Conservation (phyloP, 2,329 filamentous ascomycete species). For the Zasmidium citrigriseum region DNA sequence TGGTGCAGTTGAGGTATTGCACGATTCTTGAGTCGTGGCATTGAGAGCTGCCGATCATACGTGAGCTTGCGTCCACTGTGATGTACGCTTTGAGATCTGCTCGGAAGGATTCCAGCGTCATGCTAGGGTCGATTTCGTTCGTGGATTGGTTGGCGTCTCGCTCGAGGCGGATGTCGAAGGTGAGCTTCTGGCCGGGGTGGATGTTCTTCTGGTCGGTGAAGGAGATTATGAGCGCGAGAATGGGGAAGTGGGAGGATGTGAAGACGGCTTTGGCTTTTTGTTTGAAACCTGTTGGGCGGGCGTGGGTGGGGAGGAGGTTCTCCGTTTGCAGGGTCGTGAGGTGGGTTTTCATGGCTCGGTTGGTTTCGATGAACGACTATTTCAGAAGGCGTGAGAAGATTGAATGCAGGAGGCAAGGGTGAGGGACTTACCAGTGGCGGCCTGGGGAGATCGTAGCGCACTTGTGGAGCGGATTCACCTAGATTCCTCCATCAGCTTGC, state of each 20-base stretch:
- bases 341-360: conserved; percentile 8
- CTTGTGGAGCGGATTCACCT: background rate
- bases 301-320: conserved; percentile 21
- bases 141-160: conserved; percentile 13
- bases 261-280: conserved; percentile 26
- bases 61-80: conserved; percentile 12
- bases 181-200: conserved; percentile 18
- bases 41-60: conserved; percentile 13
- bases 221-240: conserved; percentile 19
- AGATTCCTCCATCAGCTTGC: background rate
- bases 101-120: conserved; percentile 14
- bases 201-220: conserved; percentile 19
- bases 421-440: conserved; percentile 1
- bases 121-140: conserved; percentile 10
- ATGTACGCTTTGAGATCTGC: conserved; percentile 17
- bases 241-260: conserved; percentile 21
- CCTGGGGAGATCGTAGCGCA: conserved; percentile 9
- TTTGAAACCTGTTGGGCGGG: conserved; percentile 23
- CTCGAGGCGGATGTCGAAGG: conserved; percentile 17
- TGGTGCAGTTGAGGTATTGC: conserved; percentile 13
- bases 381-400: background rate
- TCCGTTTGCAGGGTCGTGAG: conserved; percentile 21
- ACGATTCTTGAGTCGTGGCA: conserved; percentile 12
- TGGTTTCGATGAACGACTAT: conserved; percentile 6
- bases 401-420: too few relatives aligned